These are phyloP conservation scores for Boechera divaricarpa DNA, from an alignment of 345 rosid species.

Conservation along the genomic window DNA sequence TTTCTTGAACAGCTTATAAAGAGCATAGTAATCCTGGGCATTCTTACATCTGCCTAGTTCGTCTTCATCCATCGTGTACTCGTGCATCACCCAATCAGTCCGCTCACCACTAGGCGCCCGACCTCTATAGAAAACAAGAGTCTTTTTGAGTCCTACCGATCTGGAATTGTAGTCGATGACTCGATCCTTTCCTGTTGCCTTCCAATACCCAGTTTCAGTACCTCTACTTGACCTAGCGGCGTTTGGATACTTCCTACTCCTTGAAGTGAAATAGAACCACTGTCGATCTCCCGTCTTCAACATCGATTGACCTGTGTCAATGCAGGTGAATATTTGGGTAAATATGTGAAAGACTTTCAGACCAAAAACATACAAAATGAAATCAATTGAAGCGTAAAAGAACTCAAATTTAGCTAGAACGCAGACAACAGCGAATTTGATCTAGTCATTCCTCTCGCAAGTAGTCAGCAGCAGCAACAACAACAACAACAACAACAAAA, in stretches of 20 bases:
- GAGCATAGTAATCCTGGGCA: slow-evolving; percentile 88
- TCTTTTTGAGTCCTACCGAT: slow-evolving; percentile 79
- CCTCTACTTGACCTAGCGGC: slow-evolving; percentile 88
- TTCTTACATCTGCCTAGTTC: slow-evolving; percentile 81
- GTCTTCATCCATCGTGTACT: slow-evolving; percentile 83
- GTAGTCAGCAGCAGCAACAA: too few species aligned
- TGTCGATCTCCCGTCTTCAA: slow-evolving; percentile 90
- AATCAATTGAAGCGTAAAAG: neutral
- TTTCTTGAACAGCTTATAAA: slow-evolving; percentile 84
- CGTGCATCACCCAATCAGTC: slow-evolving; percentile 99
- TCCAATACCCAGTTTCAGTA: slow-evolving; percentile 86
- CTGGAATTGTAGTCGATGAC: slow-evolving; percentile 57
- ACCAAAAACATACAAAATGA: neutral
- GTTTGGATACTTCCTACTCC: slow-evolving; percentile 92
- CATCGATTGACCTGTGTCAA: slow-evolving; percentile 52
- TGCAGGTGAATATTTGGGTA: too few species aligned
- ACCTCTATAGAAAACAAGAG: slow-evolving; percentile 84
- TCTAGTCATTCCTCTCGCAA: too few species aligned
- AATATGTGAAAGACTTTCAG: too few species aligned
- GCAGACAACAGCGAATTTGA: neutral
- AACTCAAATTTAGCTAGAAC: neutral
- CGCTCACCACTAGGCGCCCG: slow-evolving; percentile 84
- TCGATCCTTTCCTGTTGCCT: slow-evolving; percentile 93
- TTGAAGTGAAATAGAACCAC: slow-evolving; percentile 90
- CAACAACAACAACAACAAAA: too few species aligned